Base-by-base conservation (phyloP, 257 asterid genomes). In the Orobanche coerulescens region DNA sequence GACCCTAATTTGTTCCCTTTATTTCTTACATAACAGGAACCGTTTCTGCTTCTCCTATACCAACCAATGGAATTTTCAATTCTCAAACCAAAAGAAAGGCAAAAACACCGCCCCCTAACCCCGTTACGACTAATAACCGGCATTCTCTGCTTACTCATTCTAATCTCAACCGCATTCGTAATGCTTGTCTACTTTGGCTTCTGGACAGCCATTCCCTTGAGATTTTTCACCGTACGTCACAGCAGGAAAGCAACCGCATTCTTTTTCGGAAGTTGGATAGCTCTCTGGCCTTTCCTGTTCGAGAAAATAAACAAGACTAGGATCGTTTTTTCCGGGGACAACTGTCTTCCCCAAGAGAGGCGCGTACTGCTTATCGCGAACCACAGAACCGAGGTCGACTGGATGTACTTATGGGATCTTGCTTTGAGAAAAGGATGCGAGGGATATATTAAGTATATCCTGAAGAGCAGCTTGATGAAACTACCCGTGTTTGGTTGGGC, bases 401-500 rank as follows among this genome's bases (percentile, higher is more conserved):
- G 97, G 97, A 90, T 90, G 95, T 90, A 90, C 74, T 71, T 90
- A 71, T 90, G 97, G 97, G 83, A 90, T 75, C 94, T 90, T 70
- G 95, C 95, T 0, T 65, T 87, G 71, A 73, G 95, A 36, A 90
- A 90, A 73, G 81, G 87, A 30, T 65, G 85, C 15, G 78, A 76
- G 22, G 94, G 95, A 36, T 83, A 65, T 40, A 73, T 90, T 39
- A 90, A 77, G 76, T 90, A 90, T 74, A 68, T 90, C 23, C 84
- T 90, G 0, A 90, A 90, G 82, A 87, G 85, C 71, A 90, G 95
- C 69, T 73, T 87, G 81, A 90, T 90, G 95, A 90, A 77, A 65
- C 19, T 90, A 73, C 97, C 97, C 0, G 70, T 90, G 10, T 87
- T 90, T 67, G 97, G 97, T 46, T 90, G 97, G 95, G 86, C 78